Percentiles rank a stretch among this genome's conserved stretches.
These are phyloP conservation scores for Nyssa sinensis DNA, from an alignment of 148 eudicot species.

Conservation along the genomic window DNA sequence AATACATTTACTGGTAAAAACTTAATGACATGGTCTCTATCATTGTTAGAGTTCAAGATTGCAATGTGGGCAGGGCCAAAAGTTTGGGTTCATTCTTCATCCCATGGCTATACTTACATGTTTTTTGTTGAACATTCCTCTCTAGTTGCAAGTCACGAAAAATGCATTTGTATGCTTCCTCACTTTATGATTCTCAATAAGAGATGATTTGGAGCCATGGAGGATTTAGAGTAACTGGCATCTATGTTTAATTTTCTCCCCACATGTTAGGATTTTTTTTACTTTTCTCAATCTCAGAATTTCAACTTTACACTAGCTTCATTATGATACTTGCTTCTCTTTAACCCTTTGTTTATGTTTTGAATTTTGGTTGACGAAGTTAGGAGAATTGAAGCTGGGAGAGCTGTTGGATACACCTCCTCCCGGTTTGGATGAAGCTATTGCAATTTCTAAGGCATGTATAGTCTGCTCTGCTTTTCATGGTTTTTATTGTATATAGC, in stretches of 20 bases:
- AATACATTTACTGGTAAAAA: background rate
- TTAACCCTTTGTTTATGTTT: background rate
- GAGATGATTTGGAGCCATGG: background rate
- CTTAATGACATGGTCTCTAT: background rate
- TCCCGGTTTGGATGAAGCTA: slow-evolving; percentile 96
- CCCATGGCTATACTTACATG: background rate
- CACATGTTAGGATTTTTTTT: background rate
- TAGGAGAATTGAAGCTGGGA: slow-evolving; percentile 90
- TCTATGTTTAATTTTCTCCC: background rate
- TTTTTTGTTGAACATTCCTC: background rate
- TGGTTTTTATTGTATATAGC: background rate
- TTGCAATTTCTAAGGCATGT: slow-evolving; percentile 86
- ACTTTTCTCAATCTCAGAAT: background rate
- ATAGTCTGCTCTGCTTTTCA: background rate
- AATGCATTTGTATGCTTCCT: background rate
- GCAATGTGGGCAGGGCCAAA: background rate
- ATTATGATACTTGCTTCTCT: background rate
- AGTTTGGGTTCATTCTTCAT: background rate
- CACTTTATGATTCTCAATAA: background rate
- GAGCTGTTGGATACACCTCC: slow-evolving; percentile 98
- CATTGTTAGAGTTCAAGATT: background rate
- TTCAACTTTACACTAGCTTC: background rate
- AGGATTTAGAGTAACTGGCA: background rate
- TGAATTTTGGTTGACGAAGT: slow-evolving; percentile 28
- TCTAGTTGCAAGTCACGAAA: background rate